Conservation (phyloP, 805 yeast species). For the Ogataea nitratoaversa region DNA sequence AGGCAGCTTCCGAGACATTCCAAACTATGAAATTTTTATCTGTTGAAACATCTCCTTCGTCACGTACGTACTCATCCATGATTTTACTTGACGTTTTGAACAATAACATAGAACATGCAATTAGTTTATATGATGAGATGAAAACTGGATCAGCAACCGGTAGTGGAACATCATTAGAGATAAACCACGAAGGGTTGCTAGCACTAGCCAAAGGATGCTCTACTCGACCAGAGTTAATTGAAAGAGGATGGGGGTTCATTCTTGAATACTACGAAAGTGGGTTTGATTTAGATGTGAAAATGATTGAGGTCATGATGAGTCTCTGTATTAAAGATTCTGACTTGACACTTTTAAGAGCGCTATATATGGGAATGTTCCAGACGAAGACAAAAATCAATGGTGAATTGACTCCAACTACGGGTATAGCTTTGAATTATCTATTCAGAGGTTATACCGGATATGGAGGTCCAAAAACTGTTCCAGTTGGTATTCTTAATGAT, state of each 20-base stretch:
- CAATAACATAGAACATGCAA: slow-evolving; percentile 64
- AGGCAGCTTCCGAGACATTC: slow-evolving; percentile 69
- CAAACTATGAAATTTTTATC: slow-evolving; percentile 83
- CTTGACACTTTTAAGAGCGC: slow-evolving; percentile 62
- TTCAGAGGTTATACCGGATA: slow-evolving; percentile 38
- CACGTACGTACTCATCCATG: slow-evolving; percentile 65
- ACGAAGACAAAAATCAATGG: slow-evolving; percentile 18
- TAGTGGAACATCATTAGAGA: slow-evolving; percentile 15
- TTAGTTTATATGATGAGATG: slow-evolving; percentile 77
- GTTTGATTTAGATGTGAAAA: slow-evolving; percentile 32
- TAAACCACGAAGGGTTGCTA: slow-evolving; percentile 36
- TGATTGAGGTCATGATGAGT: slow-evolving; percentile 66
- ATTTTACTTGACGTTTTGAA: slow-evolving; percentile 60
- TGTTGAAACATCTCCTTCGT: slow-evolving; percentile 59
- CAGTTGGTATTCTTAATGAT: slow-evolving; percentile 34
- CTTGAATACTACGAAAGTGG: slow-evolving; percentile 52
- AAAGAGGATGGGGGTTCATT: slow-evolving; percentile 75
- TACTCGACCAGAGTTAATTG: slow-evolving; percentile 40
- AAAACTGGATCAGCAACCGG: neutral
- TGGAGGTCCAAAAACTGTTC: slow-evolving; percentile 19
- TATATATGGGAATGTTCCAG: slow-evolving; percentile 37
- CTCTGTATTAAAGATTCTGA: slow-evolving; percentile 82
- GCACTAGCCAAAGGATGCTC: slow-evolving; percentile 69
- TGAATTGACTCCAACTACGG: slow-evolving; percentile 16
- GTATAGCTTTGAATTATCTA: slow-evolving; percentile 33